Percentiles rank a stretch among this genome's conserved stretches.
These are phyloP conservation scores for Erysiphe pulchra DNA, from an alignment of 2,329 filamentous ascomycete genomes.

Conservation along the genomic window DNA sequence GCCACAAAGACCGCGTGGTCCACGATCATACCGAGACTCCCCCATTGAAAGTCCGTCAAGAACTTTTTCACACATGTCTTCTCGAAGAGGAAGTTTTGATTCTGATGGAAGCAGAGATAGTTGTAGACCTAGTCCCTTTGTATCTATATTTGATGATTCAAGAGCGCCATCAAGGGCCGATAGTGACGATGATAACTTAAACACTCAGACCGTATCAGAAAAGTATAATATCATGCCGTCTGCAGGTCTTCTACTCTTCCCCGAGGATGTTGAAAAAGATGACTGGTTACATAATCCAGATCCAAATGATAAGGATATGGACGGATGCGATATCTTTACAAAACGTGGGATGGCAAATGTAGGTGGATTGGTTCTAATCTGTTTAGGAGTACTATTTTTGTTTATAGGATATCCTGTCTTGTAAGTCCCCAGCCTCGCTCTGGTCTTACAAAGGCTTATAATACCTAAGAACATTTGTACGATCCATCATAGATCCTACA, in stretches of 20 bases:
- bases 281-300: slow-evolving; percentile 48
- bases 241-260: slow-evolving; percentile 38
- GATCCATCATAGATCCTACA: slow-evolving; percentile 12
- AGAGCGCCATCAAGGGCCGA: slow-evolving; percentile 16
- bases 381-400: slow-evolving; percentile 31
- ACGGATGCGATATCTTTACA: slow-evolving; percentile 38
- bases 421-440: slow-evolving; percentile 20
- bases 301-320: slow-evolving; percentile 31
- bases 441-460: slow-evolving; percentile 6
- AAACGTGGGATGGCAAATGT: slow-evolving; percentile 37
- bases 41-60: slow-evolving; percentile 18
- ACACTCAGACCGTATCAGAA: slow-evolving; percentile 46
- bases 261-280: slow-evolving; percentile 49
- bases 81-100: slow-evolving; percentile 37
- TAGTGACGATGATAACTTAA: slow-evolving; percentile 37
- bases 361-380: slow-evolving; percentile 32
- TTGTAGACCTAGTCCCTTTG: slow-evolving; percentile 12
- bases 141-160: slow-evolving; percentile 15
- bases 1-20: slow-evolving; percentile 17
- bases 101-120: slow-evolving; percentile 31
- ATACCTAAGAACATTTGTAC: slow-evolving; percentile 27
- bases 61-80: slow-evolving; percentile 23
- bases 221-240: slow-evolving; percentile 50
- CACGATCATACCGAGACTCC: slow-evolving; percentile 24
- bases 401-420: slow-evolving; percentile 46